phyloP scores from a whole-genome alignment of 2,329 filamentous ascomycete species.

The Cladophialophora immunda region DNA sequence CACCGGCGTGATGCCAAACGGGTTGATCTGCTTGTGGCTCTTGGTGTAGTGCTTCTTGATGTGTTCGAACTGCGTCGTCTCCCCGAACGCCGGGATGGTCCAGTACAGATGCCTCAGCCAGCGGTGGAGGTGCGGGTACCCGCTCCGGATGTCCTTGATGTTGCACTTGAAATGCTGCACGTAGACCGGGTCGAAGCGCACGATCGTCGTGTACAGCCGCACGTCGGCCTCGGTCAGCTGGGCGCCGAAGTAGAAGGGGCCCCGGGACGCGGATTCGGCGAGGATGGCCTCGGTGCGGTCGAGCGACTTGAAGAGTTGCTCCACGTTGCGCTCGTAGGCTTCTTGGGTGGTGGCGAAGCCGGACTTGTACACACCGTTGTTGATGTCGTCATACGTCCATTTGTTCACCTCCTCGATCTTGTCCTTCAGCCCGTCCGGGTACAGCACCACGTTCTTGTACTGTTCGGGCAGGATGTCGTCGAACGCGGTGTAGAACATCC shows the following conservation, averaged over 20 bases:
- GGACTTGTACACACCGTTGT: conserved; percentile 64
- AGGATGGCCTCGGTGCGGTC: conserved; percentile 80
- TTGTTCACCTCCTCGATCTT: conserved; percentile 79
- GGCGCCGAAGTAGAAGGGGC: conserved; percentile 78
- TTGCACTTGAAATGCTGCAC: conserved; percentile 87
- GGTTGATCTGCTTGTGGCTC: conserved; percentile 72
- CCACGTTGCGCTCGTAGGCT: conserved; percentile 80
- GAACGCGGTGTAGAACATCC: conserved; percentile 87
- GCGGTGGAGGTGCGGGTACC: conserved; percentile 80
- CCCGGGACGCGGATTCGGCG: conserved; percentile 46
- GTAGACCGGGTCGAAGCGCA: conserved; percentile 79
- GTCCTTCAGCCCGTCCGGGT: conserved; percentile 68
- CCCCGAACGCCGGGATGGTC: conserved; percentile 77
- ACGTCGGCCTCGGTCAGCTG: conserved; percentile 83
- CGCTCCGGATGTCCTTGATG: conserved; percentile 81
- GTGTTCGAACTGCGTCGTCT: conserved; percentile 91
- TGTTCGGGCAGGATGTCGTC: conserved; percentile 72
- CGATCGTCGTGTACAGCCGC: conserved; percentile 75
- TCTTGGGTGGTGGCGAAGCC: conserved; percentile 86
- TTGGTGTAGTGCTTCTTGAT: conserved; percentile 84
- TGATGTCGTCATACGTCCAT: conserved; percentile 77
- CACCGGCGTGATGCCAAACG: conserved; percentile 77
- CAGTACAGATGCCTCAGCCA: conserved; percentile 90
- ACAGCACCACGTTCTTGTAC: conserved; percentile 68
- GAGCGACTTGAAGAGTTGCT: conserved; percentile 76